Evolutionary conservation across 2,329 filamentous ascomycete genomes (phyloP).

Genomic region (Huntiella bhutanensis): DNA sequence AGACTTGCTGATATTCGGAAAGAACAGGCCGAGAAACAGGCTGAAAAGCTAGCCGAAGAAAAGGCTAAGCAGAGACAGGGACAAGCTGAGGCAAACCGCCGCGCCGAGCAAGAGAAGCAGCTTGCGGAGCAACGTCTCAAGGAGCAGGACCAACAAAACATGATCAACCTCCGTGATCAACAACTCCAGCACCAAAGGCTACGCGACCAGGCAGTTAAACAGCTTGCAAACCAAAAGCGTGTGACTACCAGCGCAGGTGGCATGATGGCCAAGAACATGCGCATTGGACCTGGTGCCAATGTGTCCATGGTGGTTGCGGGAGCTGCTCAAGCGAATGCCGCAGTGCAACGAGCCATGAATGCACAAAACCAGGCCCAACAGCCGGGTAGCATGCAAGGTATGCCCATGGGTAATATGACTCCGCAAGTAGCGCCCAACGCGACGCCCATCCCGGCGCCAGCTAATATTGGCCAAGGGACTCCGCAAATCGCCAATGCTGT

Average conservation of each 20-base stretch:
- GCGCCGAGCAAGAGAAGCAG: conserved; percentile 25
- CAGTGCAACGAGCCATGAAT: not conserved
- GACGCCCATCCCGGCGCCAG: not conserved
- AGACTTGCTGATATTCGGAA: conserved; percentile 68
- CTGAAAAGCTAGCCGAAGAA: conserved; percentile 51
- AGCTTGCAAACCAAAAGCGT: conserved; percentile 16
- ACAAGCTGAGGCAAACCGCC: conserved; percentile 27
- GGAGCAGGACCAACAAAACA: conserved; percentile 17
- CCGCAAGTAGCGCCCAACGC: conserved; percentile 13
- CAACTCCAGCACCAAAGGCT: conserved; percentile 20
- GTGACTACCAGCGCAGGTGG: conserved; percentile 13
- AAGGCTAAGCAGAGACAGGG: conserved; percentile 31
- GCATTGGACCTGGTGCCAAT: conserved; percentile 5
- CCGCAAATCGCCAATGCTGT: conserved; percentile 9
- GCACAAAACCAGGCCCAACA: not conserved
- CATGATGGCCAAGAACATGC: conserved; percentile 17
- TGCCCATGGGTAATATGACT: not conserved
- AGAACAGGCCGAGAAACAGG: conserved; percentile 57
- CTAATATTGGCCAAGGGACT: conserved; percentile 8
- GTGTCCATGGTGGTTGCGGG: conserved; percentile 18
- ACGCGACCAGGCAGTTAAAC: conserved; percentile 19
- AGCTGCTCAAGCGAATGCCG: conserved; percentile 13
- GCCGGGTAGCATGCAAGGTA: not conserved
- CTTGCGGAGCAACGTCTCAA: conserved; percentile 2
- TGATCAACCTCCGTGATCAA: not conserved